phyloP scores from a whole-genome alignment of 83 land plant genomes.

The Thuja plicata region DNA sequence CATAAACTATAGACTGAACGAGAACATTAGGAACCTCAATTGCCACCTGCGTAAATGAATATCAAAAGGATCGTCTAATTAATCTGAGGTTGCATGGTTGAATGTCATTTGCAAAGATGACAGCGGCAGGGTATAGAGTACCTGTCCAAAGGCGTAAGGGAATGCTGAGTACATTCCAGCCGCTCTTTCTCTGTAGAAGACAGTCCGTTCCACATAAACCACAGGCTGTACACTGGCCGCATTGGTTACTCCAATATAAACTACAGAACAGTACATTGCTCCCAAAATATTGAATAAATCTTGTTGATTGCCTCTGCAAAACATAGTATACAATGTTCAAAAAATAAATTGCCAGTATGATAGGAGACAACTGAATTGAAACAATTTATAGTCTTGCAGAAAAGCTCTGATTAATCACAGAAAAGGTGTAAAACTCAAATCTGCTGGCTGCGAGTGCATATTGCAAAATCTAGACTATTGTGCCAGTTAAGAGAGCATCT shows the following conservation, averaged over 20 bases:
- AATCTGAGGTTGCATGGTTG: not conserved
- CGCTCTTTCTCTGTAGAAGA: slow-evolving; percentile 52
- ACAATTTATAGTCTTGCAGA: not conserved
- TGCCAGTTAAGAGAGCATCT: not conserved
- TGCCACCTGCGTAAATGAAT: slow-evolving; percentile 34
- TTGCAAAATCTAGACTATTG: too few relatives aligned
- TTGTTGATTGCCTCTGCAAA: slow-evolving; percentile 16
- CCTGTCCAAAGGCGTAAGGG: slow-evolving; percentile 53
- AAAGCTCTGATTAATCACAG: not conserved
- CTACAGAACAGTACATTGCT: slow-evolving; percentile 34
- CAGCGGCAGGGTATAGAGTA: not conserved
- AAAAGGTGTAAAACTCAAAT: not conserved
- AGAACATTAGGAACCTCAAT: slow-evolving; percentile 53
- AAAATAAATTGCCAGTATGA: not conserved
- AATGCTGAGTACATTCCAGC: slow-evolving; percentile 58
- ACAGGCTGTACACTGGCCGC: slow-evolving; percentile 37
- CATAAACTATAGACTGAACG: slow-evolving; percentile 41
- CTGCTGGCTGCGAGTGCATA: too few relatives aligned
- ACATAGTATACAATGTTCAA: not conserved
- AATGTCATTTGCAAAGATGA: not conserved
- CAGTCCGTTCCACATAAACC: slow-evolving; percentile 36
- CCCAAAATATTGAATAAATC: slow-evolving; percentile 39
- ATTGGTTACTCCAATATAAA: slow-evolving; percentile 41
- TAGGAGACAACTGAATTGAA: not conserved
- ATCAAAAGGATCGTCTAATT: not conserved